A percentile compares a stretch with the other conserved stretches of the same genome.
Conservation (phyloP, 1,139 yeast species). For the Diutina mesorugosa region DNA sequence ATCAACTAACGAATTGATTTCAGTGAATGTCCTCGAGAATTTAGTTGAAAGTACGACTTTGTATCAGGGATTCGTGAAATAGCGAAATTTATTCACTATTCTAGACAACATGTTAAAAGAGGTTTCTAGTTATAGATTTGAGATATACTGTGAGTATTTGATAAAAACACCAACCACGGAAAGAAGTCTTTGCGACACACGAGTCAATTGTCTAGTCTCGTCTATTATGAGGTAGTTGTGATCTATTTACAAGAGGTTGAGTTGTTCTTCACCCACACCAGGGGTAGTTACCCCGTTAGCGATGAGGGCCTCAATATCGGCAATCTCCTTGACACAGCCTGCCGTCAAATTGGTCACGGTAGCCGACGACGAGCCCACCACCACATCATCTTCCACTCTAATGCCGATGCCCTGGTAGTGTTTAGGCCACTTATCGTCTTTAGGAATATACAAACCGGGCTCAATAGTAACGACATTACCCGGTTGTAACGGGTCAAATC, state of each 20-base stretch:
- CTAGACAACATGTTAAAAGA: too few relatives aligned
- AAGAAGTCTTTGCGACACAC: too few relatives aligned
- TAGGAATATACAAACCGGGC: slow-evolving; percentile 88
- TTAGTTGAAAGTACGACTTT: too few relatives aligned
- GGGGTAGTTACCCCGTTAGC: not conserved
- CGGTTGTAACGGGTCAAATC: slow-evolving; percentile 32
- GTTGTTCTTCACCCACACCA: not conserved
- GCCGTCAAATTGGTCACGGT: not conserved
- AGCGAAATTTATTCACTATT: too few relatives aligned
- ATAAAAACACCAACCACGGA: too few relatives aligned
- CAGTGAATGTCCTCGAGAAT: too few relatives aligned
- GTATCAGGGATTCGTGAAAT: too few relatives aligned
- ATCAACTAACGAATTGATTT: too few relatives aligned
- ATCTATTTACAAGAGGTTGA: not conserved
- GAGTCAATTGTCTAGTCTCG: too few relatives aligned
- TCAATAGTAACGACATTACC: slow-evolving; percentile 86
- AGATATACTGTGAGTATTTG: too few relatives aligned
- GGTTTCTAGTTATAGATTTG: too few relatives aligned
- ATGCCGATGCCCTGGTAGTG: slow-evolving; percentile 84
- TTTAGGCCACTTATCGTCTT: slow-evolving; percentile 54
- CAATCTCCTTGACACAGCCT: not conserved
- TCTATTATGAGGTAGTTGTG: not conserved
- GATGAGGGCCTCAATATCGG: not conserved
- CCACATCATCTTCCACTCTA: slow-evolving; percentile 87
- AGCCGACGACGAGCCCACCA: slow-evolving; percentile 36